Evolutionary conservation across 2,329 filamentous ascomycete species (phyloP).

Genomic region (Colletotrichum sojae): DNA sequence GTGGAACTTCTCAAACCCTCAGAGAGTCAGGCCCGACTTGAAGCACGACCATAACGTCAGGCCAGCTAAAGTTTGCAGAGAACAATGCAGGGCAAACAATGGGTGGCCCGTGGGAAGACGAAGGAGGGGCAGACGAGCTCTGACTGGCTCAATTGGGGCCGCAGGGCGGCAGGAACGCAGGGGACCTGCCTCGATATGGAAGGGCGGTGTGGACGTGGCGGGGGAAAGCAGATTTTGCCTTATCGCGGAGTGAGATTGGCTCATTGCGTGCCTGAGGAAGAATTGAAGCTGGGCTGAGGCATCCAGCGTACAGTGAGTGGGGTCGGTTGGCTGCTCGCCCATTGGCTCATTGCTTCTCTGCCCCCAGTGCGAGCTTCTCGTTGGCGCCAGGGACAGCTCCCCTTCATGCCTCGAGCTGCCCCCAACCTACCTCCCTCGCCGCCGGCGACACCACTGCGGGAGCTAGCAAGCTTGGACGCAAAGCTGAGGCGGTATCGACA

Average conservation of each 20-base stretch:
- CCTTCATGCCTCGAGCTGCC: too few relatives aligned
- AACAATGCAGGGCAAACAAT: constrained; percentile 25
- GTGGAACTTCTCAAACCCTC: not conserved
- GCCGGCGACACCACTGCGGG: too few relatives aligned
- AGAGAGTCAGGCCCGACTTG: constrained; percentile 21
- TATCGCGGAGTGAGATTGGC: constrained; percentile 6
- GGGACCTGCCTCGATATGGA: constrained; percentile 39
- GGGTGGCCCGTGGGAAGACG: constrained; percentile 1
- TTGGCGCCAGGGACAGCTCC: too few relatives aligned
- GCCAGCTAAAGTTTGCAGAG: constrained; percentile 14
- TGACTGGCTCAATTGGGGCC: constrained; percentile 17
- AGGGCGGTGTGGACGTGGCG: constrained; percentile 30
- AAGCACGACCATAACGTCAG: constrained; percentile 7
- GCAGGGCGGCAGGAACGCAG: constrained; percentile 34
- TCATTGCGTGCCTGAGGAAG: constrained; percentile 6
- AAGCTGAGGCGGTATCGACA: too few relatives aligned
- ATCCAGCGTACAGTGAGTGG: not conserved
- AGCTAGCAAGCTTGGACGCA: too few relatives aligned
- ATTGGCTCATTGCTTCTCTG: too few relatives aligned
- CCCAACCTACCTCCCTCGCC: too few relatives aligned
- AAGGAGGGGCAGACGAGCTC: constrained; percentile 20
- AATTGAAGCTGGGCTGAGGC: not conserved
- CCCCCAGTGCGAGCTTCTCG: too few relatives aligned
- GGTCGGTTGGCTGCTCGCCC: too few relatives aligned
- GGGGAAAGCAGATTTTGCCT: constrained; percentile 24